Conservation (phyloP, 2,329 filamentous ascomycete species). For the Beauveria sp. region DNA sequence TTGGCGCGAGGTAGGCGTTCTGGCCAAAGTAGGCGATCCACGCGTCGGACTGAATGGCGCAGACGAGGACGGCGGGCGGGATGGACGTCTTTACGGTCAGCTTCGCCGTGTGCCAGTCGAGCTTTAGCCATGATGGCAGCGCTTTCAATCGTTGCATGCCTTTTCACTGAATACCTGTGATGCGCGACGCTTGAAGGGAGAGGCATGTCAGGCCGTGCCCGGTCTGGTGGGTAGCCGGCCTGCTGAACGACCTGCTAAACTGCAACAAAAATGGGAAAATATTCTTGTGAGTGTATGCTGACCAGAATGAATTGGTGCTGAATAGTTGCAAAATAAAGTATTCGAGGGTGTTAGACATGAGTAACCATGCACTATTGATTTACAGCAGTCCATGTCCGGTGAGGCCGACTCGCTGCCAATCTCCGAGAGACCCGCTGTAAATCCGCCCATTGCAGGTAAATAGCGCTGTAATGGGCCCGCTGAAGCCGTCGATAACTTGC, state of each 20-base stretch:
- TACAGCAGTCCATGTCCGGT: neutral
- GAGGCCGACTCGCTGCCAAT: neutral
- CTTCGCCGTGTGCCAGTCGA: slow-evolving; percentile 6
- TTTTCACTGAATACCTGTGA: neutral
- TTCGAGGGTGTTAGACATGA: neutral
- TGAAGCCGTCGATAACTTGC: neutral
- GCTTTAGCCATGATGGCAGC: neutral
- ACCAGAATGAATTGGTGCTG: neutral
- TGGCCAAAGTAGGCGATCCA: slow-evolving; percentile 8
- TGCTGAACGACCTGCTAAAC: no score
- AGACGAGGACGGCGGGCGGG: slow-evolving; percentile 8
- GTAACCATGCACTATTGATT: neutral
- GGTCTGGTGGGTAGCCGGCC: neutral
- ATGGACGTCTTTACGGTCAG: slow-evolving; percentile 4
- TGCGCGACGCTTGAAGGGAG: no score
- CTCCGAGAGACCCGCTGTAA: neutral
- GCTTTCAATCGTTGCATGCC: neutral
- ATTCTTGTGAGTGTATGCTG: no score
- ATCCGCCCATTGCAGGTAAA: neutral
- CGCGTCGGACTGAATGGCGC: slow-evolving; percentile 6
- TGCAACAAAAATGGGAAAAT: neutral
- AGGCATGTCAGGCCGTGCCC: neutral
- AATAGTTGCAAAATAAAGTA: neutral
- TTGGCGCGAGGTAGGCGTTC: slow-evolving; percentile 9
- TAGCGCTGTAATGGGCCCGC: neutral